Percentiles rank a stretch among this genome's conserved stretches.
Conservation (phyloP, 179 eudicot genomes). For the Silene noctiflora region DNA sequence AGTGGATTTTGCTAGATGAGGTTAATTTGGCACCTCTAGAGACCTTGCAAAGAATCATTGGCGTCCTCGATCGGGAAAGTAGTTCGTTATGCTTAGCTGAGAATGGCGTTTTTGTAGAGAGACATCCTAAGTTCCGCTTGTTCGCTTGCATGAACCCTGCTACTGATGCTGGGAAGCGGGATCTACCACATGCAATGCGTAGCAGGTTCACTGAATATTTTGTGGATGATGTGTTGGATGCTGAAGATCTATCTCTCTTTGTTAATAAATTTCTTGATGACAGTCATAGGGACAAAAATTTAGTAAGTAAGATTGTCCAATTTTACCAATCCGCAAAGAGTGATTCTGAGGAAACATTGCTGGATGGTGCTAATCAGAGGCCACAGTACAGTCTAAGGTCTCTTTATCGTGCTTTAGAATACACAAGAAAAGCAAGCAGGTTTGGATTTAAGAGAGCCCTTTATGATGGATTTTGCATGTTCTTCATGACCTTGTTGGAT, state of each 20-base stretch:
- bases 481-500: slow-evolving; percentile 75
- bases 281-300: slow-evolving; percentile 33
- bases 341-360: slow-evolving; percentile 80
- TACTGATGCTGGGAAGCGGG: slow-evolving; percentile 98
- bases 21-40: slow-evolving; percentile 98
- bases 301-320: slow-evolving; percentile 53
- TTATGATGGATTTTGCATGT: slow-evolving; percentile 96
- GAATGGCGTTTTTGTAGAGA: slow-evolving; percentile 75
- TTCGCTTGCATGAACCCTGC: slow-evolving; percentile 99
- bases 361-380: slow-evolving; percentile 98
- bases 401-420: slow-evolving; percentile 89
- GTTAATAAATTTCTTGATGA: slow-evolving; percentile 63
- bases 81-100: slow-evolving; percentile 92
- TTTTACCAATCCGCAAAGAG: slow-evolving; percentile 84
- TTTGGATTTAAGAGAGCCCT: slow-evolving; percentile 59
- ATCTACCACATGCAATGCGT: slow-evolving; percentile 71
- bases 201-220: slow-evolving; percentile 87
- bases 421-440: slow-evolving; percentile 49
- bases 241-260: slow-evolving; percentile 68
- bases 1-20: slow-evolving; percentile 99
- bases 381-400: slow-evolving; percentile 99
- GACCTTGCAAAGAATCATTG: slow-evolving; percentile 86
- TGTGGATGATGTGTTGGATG: slow-evolving; percentile 88
- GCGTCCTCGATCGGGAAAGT: slow-evolving; percentile 88
- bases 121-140: slow-evolving; percentile 76